Conservation (phyloP, 1,139 yeast genomes). For the Saccharomyces pastorianus region DNA sequence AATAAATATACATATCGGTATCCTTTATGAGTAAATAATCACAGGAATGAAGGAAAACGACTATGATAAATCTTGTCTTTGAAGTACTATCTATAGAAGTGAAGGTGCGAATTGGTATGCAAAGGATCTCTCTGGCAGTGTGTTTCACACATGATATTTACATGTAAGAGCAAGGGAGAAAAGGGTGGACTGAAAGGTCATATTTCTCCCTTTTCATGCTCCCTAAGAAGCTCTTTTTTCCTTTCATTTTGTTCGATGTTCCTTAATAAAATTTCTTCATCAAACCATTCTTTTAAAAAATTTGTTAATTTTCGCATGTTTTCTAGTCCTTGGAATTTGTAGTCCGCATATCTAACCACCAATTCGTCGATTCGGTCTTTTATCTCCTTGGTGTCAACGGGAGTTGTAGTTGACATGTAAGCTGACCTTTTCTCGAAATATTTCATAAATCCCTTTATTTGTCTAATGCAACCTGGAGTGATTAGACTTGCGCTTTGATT, state of each 20-base stretch:
- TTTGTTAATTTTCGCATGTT: conserved; percentile 11
- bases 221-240: neutral
- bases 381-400: conserved; percentile 7
- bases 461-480: conserved; percentile 14
- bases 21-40: neutral
- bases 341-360: conserved; percentile 11
- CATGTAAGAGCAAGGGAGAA: neutral
- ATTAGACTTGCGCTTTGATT: conserved; percentile 15
- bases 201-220: neutral
- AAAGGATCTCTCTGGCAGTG: neutral
- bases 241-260: neutral
- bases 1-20: neutral
- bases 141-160: neutral
- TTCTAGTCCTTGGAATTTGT: conserved; percentile 17
- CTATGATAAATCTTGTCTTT: neutral
- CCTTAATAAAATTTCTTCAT: conserved; percentile 6
- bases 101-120: neutral
- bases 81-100: neutral
- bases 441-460: conserved; percentile 14
- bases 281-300: conserved; percentile 12
- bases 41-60: neutral
- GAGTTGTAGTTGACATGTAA: conserved; percentile 3
- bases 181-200: neutral
- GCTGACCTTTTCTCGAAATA: conserved; percentile 11
- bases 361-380: conserved; percentile 8